Base-by-base conservation (phyloP, 768 basidiomycete genomes). In the Lactarius vividus region DNA sequence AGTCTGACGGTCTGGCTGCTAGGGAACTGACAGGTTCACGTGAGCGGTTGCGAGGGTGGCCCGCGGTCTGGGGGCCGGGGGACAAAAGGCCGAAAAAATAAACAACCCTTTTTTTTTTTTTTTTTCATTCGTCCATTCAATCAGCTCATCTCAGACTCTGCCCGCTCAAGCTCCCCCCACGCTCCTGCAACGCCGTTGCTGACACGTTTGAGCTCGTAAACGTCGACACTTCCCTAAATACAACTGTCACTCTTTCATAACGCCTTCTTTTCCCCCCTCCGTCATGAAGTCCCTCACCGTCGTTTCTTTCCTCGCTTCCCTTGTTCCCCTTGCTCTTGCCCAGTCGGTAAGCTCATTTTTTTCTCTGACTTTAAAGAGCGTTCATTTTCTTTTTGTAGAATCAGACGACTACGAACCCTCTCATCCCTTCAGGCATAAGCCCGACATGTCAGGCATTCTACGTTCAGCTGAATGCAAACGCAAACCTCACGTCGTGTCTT, bases 351-450 rank as follows among this genome's bases (percentile, higher is more conserved):
- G 57, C 33, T 33, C 26, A 11, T 10, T 16, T 4, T 33, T 3
- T n/a, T 23, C n/a, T 31, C 16, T 2, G 18, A 16, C 13, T 54
- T 11, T 83, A 84, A 72, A 28, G 2, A 55, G 75, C 72, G 59
- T 54, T 63, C 40, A 65, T 28, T 33, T 49, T 59, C 35, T 60
- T 49, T 28, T 20, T 64, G 29, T 62, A 72, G 31, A 35, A 68
- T 44, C 69, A 77, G 44, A 67, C 1, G 9, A 15, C 37, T 13
- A 1, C 75, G 39, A 81, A 79, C 73, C 76, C 85, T 13, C 78
- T 86, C 71, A 88, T 95, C 74, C 93, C 94, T n/a, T 64, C 84
- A 16, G 83, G 79, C 61, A 85, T 94, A 72, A 85, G 83, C 72
- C 1, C 68, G 1, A 44, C 69, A 23, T 94, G 92, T 81, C 63